These are phyloP conservation scores for Amanita thiersii DNA, from an alignment of 768 basidiomycete genomes.

Conservation along the genomic window DNA sequence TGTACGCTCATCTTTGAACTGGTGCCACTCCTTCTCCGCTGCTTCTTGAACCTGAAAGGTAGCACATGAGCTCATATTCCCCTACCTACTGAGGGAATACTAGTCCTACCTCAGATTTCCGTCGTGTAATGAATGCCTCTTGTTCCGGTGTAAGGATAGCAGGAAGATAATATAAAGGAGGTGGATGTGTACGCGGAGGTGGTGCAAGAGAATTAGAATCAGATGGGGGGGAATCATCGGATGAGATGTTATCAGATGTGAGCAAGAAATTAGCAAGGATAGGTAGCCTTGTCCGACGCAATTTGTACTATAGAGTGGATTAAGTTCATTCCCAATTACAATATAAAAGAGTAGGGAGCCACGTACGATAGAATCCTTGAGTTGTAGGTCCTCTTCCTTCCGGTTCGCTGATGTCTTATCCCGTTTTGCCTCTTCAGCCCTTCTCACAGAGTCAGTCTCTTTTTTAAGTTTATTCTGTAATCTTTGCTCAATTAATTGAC, in stretches of 20 bases:
- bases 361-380: slow-evolving; percentile 76
- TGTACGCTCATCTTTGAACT: slow-evolving; percentile 54
- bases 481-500: slow-evolving; percentile 76
- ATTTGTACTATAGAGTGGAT: slow-evolving; percentile 47
- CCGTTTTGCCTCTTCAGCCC: slow-evolving; percentile 81
- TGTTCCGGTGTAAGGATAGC: slow-evolving; percentile 60
- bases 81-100: background rate
- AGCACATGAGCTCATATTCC: slow-evolving; percentile 7
- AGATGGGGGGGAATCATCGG: slow-evolving; percentile 26
- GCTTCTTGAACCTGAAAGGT: slow-evolving; percentile 47
- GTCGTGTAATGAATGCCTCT: slow-evolving; percentile 52
- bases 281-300: slow-evolving; percentile 64
- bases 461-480: slow-evolving; percentile 77
- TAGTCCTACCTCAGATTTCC: slow-evolving; percentile 55
- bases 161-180: slow-evolving; percentile 74
- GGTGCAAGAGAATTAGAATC: slow-evolving; percentile 32
- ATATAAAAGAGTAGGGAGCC: background rate
- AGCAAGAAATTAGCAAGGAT: slow-evolving; percentile 66
- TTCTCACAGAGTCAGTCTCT: slow-evolving; percentile 81
- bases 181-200: slow-evolving; percentile 58
- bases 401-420: slow-evolving; percentile 69
- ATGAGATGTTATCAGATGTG: slow-evolving; percentile 62
- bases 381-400: slow-evolving; percentile 75
- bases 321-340: slow-evolving; percentile 6
- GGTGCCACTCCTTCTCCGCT: slow-evolving; percentile 59